These are phyloP conservation scores for Pyricularia sp. DNA, from an alignment of 2,329 filamentous ascomycete species.

Conservation along the genomic window DNA sequence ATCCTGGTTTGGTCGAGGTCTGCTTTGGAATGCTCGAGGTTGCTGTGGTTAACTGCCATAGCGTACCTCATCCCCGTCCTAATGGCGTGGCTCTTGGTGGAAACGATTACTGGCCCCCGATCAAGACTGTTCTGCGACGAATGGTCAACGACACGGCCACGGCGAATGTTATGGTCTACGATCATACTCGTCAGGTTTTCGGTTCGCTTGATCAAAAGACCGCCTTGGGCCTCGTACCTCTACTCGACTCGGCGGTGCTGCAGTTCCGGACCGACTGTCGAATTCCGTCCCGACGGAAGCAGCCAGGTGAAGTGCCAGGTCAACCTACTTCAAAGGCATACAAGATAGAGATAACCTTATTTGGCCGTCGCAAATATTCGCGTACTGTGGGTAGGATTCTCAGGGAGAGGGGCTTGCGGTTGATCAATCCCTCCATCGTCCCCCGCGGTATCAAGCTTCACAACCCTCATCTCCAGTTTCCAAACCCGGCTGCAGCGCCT, in stretches of 20 bases:
- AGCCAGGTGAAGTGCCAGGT: conserved; percentile 55
- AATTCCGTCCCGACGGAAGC: conserved; percentile 57
- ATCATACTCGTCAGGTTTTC: conserved; percentile 62
- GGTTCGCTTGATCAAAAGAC: conserved; percentile 64
- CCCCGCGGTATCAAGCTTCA: conserved; percentile 60
- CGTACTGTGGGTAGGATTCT: conserved; percentile 59
- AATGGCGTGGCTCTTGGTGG: conserved; percentile 49
- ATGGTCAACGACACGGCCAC: conserved; percentile 39
- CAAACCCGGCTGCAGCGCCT: conserved; percentile 19
- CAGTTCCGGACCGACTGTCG: conserved; percentile 64
- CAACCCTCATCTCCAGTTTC: conserved; percentile 53
- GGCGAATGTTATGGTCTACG: conserved; percentile 61
- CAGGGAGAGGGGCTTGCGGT: conserved; percentile 53
- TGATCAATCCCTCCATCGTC: conserved; percentile 56
- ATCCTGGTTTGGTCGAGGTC: conserved; percentile 60
- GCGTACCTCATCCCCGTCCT: conserved; percentile 61
- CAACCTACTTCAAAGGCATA: conserved; percentile 51
- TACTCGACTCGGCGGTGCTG: conserved; percentile 58
- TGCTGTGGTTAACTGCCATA: conserved; percentile 55
- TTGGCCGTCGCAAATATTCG: conserved; percentile 61
- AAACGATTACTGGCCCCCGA: conserved; percentile 56
- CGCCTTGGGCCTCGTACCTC: conserved; percentile 56
- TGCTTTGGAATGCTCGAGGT: conserved; percentile 72
- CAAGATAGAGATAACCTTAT: conserved; percentile 65
- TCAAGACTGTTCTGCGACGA: conserved; percentile 63